Base-by-base conservation (phyloP, 108 stramenopile species). In the Fragilaria radians region DNA sequence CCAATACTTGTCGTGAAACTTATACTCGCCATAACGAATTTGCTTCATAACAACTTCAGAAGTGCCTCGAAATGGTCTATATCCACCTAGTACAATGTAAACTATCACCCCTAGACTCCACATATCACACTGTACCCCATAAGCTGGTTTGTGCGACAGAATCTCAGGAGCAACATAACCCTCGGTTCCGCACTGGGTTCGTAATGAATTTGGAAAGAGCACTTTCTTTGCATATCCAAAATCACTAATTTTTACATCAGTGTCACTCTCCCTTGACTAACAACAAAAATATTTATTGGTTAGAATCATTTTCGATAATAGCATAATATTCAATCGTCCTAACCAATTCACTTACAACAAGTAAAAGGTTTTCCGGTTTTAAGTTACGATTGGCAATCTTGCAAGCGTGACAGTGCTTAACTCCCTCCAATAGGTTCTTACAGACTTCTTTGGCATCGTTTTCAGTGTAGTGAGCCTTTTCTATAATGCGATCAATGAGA, bases 101-200 rank as follows among this genome's bases (percentile, higher is more conserved):
- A 87, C 65, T 33, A 97, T 93, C 25, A 98, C 96, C 11, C 97
- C 97, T 27, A 97, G 64, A 57, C 86, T 82, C 97, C 97, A 98
- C 88, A 97, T 95, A 52, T 98, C 97, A 47, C 77, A 76, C 29
- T 78, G 64, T 19, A 82, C 78, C 29, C 80, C 86, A 52, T 91
- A 91, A 19, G 70, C 66, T 25, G 85, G 81, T 42, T 74, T 65
- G 48, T 72, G 72, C 23, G 73, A 59, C 3, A 91, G 59, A 49
- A 84, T 73, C 29, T 97, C 95, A 1, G 96, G 95, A 18, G 77
- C 80, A 7, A 96, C 86, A 32, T 88, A 96, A 28, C 88, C 89
- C 11, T 93, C 89, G 1, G 94, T 96, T 21, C 96, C 96, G 30
- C 86, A 87, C 46, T 80, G 73, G n/a, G 89, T 88, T 32, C 56